phyloP scores from a whole-genome alignment of 164 flowering plant genomes.

The Piper longum region DNA sequence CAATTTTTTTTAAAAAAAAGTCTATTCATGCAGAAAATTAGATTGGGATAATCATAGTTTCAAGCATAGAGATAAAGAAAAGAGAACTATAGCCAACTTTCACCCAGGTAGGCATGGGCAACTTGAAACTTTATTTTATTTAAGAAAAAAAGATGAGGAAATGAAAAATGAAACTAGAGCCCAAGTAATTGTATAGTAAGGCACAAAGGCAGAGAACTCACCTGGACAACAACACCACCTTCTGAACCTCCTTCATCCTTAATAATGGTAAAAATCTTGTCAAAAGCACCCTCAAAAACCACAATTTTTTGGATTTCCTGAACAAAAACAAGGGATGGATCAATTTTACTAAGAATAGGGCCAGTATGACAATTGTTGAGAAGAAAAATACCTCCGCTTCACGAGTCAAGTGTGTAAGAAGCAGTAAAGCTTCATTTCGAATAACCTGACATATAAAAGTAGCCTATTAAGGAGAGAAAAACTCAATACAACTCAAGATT shows the following conservation, averaged over 20 bases:
- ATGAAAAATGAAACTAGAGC: not conserved
- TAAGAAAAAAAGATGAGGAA: not conserved
- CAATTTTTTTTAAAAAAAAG: too few species aligned
- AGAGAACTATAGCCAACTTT: not conserved
- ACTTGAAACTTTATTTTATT: too few species aligned
- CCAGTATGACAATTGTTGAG: not conserved
- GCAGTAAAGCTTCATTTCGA: slow-evolving; percentile 86
- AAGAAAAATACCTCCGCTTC: slow-evolving; percentile 69
- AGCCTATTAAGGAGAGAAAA: too few species aligned
- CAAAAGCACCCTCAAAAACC: slow-evolving; percentile 97
- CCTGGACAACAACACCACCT: slow-evolving; percentile 99
- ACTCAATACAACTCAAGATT: not conserved
- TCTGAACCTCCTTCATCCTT: slow-evolving; percentile 98
- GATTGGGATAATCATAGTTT: not conserved
- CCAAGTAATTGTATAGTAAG: not conserved
- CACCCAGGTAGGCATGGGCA: too few species aligned
- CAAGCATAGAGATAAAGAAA: not conserved
- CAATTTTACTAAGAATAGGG: not conserved
- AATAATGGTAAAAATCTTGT: slow-evolving; percentile 88
- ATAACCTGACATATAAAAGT: slow-evolving; percentile 49
- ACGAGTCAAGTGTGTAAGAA: slow-evolving; percentile 90
- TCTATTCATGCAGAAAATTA: not conserved
- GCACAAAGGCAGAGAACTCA: slow-evolving; percentile 11
- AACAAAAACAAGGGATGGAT: slow-evolving; percentile 5
- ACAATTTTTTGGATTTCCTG: slow-evolving; percentile 98